Percentiles rank a stretch among this genome's conserved stretches.
Conservation (phyloP, 2,329 filamentous ascomycete species). For the Fusarium sp. region DNA sequence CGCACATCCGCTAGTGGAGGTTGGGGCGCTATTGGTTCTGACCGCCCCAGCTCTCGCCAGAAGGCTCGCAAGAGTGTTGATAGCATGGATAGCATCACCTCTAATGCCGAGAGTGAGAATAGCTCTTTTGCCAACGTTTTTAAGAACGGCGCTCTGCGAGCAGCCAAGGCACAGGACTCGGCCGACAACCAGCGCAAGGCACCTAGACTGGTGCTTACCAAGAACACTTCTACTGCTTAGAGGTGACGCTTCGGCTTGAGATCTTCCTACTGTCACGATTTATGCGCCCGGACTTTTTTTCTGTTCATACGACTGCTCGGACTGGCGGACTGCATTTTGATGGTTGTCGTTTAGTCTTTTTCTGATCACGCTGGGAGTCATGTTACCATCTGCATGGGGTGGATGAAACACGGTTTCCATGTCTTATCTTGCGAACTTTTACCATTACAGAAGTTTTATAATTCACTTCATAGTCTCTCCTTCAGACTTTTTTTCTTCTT, state of each 20-base stretch:
- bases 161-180: slow-evolving; percentile 66
- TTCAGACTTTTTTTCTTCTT: slow-evolving; percentile 51
- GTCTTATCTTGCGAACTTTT: slow-evolving; percentile 39
- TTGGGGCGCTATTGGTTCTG: slow-evolving; percentile 86
- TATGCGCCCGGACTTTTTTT: slow-evolving; percentile 54
- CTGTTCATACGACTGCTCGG: slow-evolving; percentile 55
- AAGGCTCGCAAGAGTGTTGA: slow-evolving; percentile 73
- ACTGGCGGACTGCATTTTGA: slow-evolving; percentile 52
- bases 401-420: slow-evolving; percentile 43
- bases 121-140: slow-evolving; percentile 76
- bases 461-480: slow-evolving; percentile 58
- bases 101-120: slow-evolving; percentile 61
- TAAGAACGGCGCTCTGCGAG: slow-evolving; percentile 68
- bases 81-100: slow-evolving; percentile 72
- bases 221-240: slow-evolving; percentile 52
- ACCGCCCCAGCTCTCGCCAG: slow-evolving; percentile 79
- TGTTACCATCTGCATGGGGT: slow-evolving; percentile 44
- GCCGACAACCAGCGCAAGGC: slow-evolving; percentile 79
- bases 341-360: slow-evolving; percentile 48
- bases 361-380: slow-evolving; percentile 44
- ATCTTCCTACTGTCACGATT: slow-evolving; percentile 51
- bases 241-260: slow-evolving; percentile 43
- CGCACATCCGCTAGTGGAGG: slow-evolving; percentile 79
- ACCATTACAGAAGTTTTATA: slow-evolving; percentile 52
- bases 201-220: slow-evolving; percentile 88